Evolutionary conservation across 805 yeast species (phyloP), one percentile per base, ranked within the genome.

Genomic region (Metschnikowia shivogae): DNA sequence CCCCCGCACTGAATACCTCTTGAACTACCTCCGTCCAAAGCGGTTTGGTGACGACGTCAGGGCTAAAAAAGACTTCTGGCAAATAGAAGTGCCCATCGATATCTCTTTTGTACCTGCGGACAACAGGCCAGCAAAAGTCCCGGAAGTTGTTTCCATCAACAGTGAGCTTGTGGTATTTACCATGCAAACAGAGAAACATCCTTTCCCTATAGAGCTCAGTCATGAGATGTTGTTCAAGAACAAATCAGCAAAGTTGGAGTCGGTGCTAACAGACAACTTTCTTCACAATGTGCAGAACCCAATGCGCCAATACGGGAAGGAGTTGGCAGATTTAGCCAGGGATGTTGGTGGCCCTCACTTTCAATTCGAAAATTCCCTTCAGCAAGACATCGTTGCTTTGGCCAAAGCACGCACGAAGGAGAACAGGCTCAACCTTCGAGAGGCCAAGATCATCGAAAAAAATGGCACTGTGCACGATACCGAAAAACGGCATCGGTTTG

Each of bases 221-320:
- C 64, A 62, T 24, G 73, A 66, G 43, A 61, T 65, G 61, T 38
- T 64, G 5, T 70, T 67, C 52, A 60, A 60, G 31, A 66, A 69
- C 50, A 36, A 43, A 34, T 43, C 46, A 9, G 35, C 33, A 17
- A 40, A 40, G 30, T 28, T 47, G n/a, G 40, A 45, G 27, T 14
- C 29, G 14, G 31, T 22, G 5, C 50, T 44, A 41, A 33, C 53
- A 2, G 73, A 70, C 42, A 61, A 60, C 41, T 68, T 66, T 47
- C 66, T 65, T 40, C 40, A 55, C 36, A 45, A 61, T n/a, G 65
- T 67, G 2, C 58, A 68, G 30, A 57, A 54, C 34, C 59, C 60
- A 12, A 67, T 68, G 52, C 69, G 63, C 39, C 53, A 49, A 36
- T 61, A 64, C 42, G 69, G 67, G 2, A 45, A 47, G 7, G 67